Conservation (phyloP, 768 basidiomycete species). For the Paxillus ammoniavirescens region DNA sequence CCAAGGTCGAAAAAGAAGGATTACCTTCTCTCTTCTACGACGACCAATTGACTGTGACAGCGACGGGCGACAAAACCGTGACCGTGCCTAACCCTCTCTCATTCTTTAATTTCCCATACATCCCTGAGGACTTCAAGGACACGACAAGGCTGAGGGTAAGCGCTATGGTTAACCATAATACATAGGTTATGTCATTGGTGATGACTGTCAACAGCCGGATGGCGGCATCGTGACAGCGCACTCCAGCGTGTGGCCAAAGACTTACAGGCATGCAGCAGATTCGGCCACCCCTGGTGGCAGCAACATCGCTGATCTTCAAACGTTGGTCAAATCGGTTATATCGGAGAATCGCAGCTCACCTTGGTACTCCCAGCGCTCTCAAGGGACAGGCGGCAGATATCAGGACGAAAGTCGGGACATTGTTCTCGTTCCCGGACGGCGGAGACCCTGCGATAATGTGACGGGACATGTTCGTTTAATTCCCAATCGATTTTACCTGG, state of each 20-base stretch:
- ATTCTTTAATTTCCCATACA: slow-evolving; percentile 11
- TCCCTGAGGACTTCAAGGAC: slow-evolving; percentile 23
- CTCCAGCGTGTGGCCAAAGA: slow-evolving; percentile 17
- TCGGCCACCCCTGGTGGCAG: slow-evolving; percentile 11
- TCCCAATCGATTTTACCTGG: not conserved
- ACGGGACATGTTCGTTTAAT: not conserved
- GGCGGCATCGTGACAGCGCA: slow-evolving; percentile 14
- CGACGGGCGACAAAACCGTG: slow-evolving; percentile 2
- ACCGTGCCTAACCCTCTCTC: slow-evolving; percentile 19
- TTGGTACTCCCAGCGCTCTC: slow-evolving; percentile 7
- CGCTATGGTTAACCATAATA: not conserved
- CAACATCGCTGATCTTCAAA: slow-evolving; percentile 9
- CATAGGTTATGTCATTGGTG: not conserved
- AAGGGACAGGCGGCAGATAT: slow-evolving; percentile 9
- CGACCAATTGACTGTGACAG: slow-evolving; percentile 9
- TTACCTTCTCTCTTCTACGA: slow-evolving; percentile 20
- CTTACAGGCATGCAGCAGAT: slow-evolving; percentile 15
- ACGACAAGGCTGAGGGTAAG: slow-evolving; percentile 10
- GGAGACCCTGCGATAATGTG: slow-evolving; percentile 14
- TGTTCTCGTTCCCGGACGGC: slow-evolving; percentile 20
- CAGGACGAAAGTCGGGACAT: slow-evolving; percentile 13
- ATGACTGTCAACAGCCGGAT: not conserved
- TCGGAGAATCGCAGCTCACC: not conserved
- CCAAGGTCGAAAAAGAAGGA: slow-evolving; percentile 13
- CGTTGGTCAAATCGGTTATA: slow-evolving; percentile 5